phyloP scores from a whole-genome alignment of 768 basidiomycete genomes.

The Leccinum imitatum region DNA sequence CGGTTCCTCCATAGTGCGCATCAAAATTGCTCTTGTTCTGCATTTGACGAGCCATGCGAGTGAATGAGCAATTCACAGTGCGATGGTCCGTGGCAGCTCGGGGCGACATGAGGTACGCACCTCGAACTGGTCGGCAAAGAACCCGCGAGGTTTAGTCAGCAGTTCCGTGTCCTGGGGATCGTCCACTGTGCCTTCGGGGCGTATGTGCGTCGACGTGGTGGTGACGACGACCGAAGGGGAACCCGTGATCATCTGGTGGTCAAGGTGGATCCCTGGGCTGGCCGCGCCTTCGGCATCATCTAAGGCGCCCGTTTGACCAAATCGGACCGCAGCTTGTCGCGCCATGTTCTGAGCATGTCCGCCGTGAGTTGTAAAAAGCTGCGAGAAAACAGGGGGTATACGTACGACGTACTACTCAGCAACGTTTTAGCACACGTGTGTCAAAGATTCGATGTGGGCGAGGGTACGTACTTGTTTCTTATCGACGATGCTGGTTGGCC shows the following conservation, averaged over 20 bases:
- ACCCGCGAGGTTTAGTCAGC: conserved; percentile 64
- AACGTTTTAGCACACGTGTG: background rate
- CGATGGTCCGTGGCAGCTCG: background rate
- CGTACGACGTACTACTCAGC: conserved; percentile 61
- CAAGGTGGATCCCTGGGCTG: conserved; percentile 9
- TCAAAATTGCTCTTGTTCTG: conserved; percentile 84
- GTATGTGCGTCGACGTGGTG: conserved; percentile 46
- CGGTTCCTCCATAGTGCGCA: conserved; percentile 88
- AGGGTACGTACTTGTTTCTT: conserved; percentile 74
- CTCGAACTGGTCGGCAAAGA: conserved; percentile 98
- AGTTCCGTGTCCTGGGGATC: conserved; percentile 44
- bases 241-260: conserved; percentile 40
- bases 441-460: background rate
- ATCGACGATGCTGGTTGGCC: conserved; percentile 96
- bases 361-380: background rate
- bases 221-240: conserved; percentile 54
- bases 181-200: conserved; percentile 28
- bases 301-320: conserved; percentile 47
- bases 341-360: conserved; percentile 73
- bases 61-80: background rate
- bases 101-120: conserved; percentile 27
- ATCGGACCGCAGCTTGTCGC: conserved; percentile 69
- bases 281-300: conserved; percentile 11
- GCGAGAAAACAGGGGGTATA: conserved; percentile 13
- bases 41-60: background rate